phyloP scores from a whole-genome alignment of 129 eudicot species.

The Arctium minus region DNA sequence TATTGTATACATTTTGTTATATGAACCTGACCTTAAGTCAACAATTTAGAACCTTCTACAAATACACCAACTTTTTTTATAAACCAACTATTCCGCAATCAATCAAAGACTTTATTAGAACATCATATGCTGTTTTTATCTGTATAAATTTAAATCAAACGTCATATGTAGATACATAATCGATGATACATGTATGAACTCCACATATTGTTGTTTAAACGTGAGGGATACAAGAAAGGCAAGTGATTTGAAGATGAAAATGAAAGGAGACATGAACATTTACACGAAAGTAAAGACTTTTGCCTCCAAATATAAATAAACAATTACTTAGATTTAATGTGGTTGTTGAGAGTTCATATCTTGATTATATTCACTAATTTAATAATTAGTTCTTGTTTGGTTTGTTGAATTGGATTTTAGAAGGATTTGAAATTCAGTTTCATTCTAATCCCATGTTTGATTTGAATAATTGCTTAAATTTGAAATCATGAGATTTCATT shows the following conservation, averaged over 20 bases:
- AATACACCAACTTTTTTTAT: background rate
- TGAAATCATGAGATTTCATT: no score
- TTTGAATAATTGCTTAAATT: no score
- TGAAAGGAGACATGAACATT: slow-evolving; percentile 20
- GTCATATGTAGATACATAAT: background rate
- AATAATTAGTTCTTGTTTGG: slow-evolving; percentile 9
- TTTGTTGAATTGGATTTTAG: no score
- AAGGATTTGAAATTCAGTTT: no score
- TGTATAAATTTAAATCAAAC: background rate
- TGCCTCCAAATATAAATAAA: background rate
- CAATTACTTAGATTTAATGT: slow-evolving; percentile 7
- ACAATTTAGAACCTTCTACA: background rate
- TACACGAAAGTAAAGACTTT: slow-evolving; percentile 22
- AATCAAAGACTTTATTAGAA: background rate
- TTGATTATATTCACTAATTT: slow-evolving; percentile 5
- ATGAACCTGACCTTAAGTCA: background rate
- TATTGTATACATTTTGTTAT: background rate
- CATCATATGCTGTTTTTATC: background rate
- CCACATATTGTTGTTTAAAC: slow-evolving; percentile 27
- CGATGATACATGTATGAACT: background rate
- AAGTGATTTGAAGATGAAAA: slow-evolving; percentile 25
- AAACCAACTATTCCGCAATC: background rate
- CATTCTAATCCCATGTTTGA: no score
- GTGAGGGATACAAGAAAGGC: slow-evolving; percentile 32
- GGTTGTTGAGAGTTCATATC: slow-evolving; percentile 27